Base-by-base conservation (phyloP, 257 asterid genomes). In the Solanum sitiens region DNA sequence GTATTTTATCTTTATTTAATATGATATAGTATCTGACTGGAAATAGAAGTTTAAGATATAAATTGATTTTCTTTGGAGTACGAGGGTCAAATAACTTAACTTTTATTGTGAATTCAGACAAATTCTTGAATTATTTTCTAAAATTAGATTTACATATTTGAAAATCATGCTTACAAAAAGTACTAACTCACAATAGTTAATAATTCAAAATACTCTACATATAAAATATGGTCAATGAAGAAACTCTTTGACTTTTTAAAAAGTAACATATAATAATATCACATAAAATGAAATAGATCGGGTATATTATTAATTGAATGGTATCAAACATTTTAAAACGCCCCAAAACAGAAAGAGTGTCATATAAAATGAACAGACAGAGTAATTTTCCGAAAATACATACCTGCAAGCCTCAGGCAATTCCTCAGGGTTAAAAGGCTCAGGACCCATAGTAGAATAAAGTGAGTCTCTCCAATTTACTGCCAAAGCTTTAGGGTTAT, bases 391-490 rank as follows among this genome's bases (percentile, higher is more conserved):
- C 0, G 16, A 33, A 20, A 83, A 83, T 35, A 16, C 23, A 21
- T 86, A 93, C 96, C 96, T 91, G 92, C 95, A 93, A 12, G 90
- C 50, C 15, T 61, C 86, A 0, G 97, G 97, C 90, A 95, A 85
- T 20, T 95, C 95, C 32, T 94, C 87, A 2, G 92, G 91, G 50
- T 16, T 11, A 1, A 95, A 94, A 72, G 94, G 92, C 87, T 89
- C 45, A 44, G 95, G 94, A 37, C 87, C 88, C 86, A 87, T 15
- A 1, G 2, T 8, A 20, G 87, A 91, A 70, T 71, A 87, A 50
- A 86, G 0, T 12, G 95, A 10, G 73, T 93, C 94, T 61, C 94
- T 93, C 95, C 95, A 94, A 15, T 92, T 92, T 50, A 91, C 93
- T 0, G 91, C 89, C 6, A 92, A 88, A 11, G 94, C 20, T 33